phyloP scores from a whole-genome alignment of 1,284 basidiomycete species.

The Austroboletus olivaceoglutinosus region DNA sequence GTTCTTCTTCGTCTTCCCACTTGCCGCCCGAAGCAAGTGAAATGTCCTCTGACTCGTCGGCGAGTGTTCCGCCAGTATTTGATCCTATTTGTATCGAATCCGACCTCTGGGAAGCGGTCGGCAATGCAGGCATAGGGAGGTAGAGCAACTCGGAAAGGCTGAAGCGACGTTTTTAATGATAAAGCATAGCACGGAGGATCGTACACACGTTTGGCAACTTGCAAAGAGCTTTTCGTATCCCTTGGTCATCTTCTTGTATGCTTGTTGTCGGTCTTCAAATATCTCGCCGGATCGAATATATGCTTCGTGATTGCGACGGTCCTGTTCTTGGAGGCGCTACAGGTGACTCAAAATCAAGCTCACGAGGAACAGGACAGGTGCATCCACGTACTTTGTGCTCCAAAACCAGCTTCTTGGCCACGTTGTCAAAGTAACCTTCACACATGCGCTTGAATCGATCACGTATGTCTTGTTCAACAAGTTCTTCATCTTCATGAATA shows the following conservation, averaged over 20 bases:
- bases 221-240: slow-evolving; percentile 88
- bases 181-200: neutral
- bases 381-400: slow-evolving; percentile 75
- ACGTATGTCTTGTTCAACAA: slow-evolving; percentile 81
- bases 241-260: slow-evolving; percentile 97
- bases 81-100: slow-evolving; percentile 78
- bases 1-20: slow-evolving; percentile 98
- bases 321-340: slow-evolving; percentile 93
- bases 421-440: slow-evolving; percentile 88
- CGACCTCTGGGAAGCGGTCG: slow-evolving; percentile 73
- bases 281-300: slow-evolving; percentile 99
- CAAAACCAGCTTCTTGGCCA: slow-evolving; percentile 87
- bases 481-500: slow-evolving; percentile 59
- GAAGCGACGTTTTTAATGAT: slow-evolving; percentile 6
- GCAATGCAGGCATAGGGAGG: slow-evolving; percentile 77
- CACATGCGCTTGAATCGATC: slow-evolving; percentile 92
- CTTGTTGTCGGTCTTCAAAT: slow-evolving; percentile 97
- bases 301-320: slow-evolving; percentile 94
- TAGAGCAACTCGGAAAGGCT: slow-evolving; percentile 89
- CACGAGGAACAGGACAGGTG: neutral
- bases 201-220: slow-evolving; percentile 76
- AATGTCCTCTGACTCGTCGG: slow-evolving; percentile 56
- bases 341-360: neutral
- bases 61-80: slow-evolving; percentile 40
- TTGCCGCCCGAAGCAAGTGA: slow-evolving; percentile 68